Conservation (phyloP, 345 rosid species). For the Tarenaya hassleriana region DNA sequence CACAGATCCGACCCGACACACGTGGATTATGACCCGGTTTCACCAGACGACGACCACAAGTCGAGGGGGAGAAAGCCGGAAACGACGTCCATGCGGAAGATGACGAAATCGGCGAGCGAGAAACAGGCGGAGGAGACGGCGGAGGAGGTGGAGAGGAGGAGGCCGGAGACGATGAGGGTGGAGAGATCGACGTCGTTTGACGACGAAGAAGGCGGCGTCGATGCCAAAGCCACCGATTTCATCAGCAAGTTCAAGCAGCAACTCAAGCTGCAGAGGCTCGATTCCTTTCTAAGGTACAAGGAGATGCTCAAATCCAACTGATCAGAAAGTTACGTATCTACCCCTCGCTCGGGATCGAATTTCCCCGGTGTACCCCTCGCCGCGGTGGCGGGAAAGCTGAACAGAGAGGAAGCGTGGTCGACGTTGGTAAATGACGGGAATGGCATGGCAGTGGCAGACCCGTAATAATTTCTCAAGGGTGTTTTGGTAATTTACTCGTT, state of each 20-base stretch:
- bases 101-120: conserved; percentile 75
- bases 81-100: conserved; percentile 26
- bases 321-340: background rate
- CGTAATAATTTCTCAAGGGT: no score
- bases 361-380: background rate
- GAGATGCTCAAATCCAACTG: conserved; percentile 27
- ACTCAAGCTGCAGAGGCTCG: conserved; percentile 31
- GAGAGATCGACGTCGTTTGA: conserved; percentile 22
- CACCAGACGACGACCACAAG: conserved; percentile 21
- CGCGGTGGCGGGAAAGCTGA: background rate
- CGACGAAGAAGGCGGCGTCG: conserved; percentile 30
- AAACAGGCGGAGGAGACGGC: conserved; percentile 25
- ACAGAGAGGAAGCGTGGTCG: no score
- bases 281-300: conserved; percentile 33
- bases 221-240: conserved; percentile 37
- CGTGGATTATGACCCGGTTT: conserved; percentile 16
- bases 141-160: conserved; percentile 28
- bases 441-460: no score
- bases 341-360: conserved; percentile 1
- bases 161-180: conserved; percentile 31
- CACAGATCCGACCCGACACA: conserved; percentile 33
- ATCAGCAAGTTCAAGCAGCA: conserved; percentile 36
- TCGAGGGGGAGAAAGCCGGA: conserved; percentile 44
- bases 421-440: no score
- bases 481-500: no score